Conservation (phyloP, 495 filamentous ascomycete genomes). For the Annulohypoxylon bovei region DNA sequence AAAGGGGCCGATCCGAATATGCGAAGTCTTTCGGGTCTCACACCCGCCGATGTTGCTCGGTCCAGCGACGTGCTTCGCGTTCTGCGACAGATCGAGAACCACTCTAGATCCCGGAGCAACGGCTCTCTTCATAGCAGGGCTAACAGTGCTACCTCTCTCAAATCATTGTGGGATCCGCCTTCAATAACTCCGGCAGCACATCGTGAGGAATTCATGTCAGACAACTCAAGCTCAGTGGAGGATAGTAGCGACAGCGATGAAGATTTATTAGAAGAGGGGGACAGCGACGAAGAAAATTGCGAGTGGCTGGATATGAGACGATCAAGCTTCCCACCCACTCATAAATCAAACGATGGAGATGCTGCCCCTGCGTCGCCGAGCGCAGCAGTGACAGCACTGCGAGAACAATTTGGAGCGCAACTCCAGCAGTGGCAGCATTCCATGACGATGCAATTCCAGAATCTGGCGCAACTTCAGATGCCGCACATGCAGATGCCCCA, state of each 20-base stretch:
- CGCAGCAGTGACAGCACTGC: constrained; percentile 75
- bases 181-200: constrained; percentile 47
- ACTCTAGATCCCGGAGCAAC: constrained; percentile 65
- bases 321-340: constrained; percentile 45
- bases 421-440: constrained; percentile 83
- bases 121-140: constrained; percentile 64
- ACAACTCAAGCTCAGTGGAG: constrained; percentile 47
- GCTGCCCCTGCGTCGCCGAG: constrained; percentile 62
- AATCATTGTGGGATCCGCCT: constrained; percentile 69
- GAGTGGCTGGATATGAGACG: constrained; percentile 54
- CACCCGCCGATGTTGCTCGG: constrained; percentile 75
- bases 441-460: constrained; percentile 57
- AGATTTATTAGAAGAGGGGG: constrained; percentile 50
- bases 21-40: constrained; percentile 75
- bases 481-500: constrained; percentile 77
- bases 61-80: constrained; percentile 66
- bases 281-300: constrained; percentile 49
- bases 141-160: constrained; percentile 72
- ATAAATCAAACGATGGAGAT: constrained; percentile 44
- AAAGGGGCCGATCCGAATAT: constrained; percentile 76
- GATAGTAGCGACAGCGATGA: constrained; percentile 53
- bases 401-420: constrained; percentile 78
- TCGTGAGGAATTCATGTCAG: constrained; percentile 49
- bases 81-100: constrained; percentile 64
- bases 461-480: constrained; percentile 65